Percentiles rank a stretch among this genome's conserved stretches.
phyloP scores from a whole-genome alignment of 2,329 filamentous ascomycete species.

The Diaporthe longicolla region DNA sequence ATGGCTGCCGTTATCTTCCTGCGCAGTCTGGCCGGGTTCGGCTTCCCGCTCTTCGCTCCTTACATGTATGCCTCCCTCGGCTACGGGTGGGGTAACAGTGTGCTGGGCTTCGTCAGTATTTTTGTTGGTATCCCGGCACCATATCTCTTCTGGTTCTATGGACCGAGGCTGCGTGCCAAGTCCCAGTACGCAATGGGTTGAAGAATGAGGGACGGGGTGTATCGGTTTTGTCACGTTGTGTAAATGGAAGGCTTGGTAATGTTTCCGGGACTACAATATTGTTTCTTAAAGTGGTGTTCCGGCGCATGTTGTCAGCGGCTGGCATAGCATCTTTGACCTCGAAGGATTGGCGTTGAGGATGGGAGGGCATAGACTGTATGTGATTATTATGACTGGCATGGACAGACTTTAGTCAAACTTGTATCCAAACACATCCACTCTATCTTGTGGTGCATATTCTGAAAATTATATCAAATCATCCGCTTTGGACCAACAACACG shows the following conservation, averaged over 20 bases:
- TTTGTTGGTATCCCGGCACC: slow-evolving; percentile 65
- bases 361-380: not conserved
- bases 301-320: not conserved
- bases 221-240: not conserved
- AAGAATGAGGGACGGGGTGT: not conserved
- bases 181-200: slow-evolving; percentile 52
- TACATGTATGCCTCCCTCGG: slow-evolving; percentile 52
- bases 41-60: slow-evolving; percentile 65
- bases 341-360: not conserved
- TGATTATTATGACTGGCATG: not conserved
- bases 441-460: no score
- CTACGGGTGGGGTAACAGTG: slow-evolving; percentile 65
- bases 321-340: not conserved
- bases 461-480: no score
- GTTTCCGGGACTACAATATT: no score
- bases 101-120: slow-evolving; percentile 64
- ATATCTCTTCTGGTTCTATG: slow-evolving; percentile 58
- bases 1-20: slow-evolving; percentile 60
- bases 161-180: slow-evolving; percentile 53
- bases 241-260: not conserved
- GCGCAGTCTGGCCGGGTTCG: slow-evolving; percentile 63
- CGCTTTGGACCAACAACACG: no score
- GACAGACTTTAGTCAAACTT: not conserved
- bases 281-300: not conserved
- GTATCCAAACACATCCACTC: not conserved